These are phyloP conservation scores for Coelastrella sp. DNA, from an alignment of 139 green algal genomes.

Conservation along the genomic window DNA sequence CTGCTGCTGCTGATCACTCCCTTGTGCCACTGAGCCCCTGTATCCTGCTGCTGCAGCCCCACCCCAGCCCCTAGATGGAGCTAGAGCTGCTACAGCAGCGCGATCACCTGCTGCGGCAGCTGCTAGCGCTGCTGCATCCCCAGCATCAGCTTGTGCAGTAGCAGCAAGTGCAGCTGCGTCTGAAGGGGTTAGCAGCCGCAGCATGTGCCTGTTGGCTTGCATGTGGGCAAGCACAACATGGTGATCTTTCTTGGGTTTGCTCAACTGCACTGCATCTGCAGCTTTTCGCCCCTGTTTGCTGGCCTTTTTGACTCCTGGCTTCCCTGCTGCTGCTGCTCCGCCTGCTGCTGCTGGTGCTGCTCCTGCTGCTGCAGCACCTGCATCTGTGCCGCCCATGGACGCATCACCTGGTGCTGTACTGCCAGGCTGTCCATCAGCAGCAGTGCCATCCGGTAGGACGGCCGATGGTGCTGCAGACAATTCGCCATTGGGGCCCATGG, in stretches of 20 bases:
- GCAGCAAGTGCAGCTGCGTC: slow-evolving; percentile 6
- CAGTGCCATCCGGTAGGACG: slow-evolving; percentile 1
- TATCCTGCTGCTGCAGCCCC: not conserved
- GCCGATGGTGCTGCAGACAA: not conserved
- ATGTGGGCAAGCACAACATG: not conserved
- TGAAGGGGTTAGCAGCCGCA: slow-evolving; percentile 26
- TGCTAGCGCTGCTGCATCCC: not conserved
- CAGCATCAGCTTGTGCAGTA: not conserved
- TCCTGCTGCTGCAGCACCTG: not conserved
- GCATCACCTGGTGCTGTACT: not conserved
- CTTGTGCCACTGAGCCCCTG: not conserved
- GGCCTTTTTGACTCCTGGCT: not conserved
- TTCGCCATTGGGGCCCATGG: not conserved
- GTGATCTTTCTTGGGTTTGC: slow-evolving; percentile 9
- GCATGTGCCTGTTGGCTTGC: slow-evolving; percentile 29
- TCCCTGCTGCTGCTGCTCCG: not conserved
- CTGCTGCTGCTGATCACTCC: slow-evolving; percentile 2
- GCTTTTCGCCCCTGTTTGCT: slow-evolving; percentile 3
- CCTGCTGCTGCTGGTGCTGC: slow-evolving; percentile 29
- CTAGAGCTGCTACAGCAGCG: not conserved
- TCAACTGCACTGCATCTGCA: not conserved
- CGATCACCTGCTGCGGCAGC: slow-evolving; percentile 28
- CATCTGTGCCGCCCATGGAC: not conserved
- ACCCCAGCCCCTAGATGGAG: not conserved
- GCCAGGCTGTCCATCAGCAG: not conserved